Evolutionary conservation across 257 asterid species (phyloP).

Genomic region (Solanum ossicruentum): DNA sequence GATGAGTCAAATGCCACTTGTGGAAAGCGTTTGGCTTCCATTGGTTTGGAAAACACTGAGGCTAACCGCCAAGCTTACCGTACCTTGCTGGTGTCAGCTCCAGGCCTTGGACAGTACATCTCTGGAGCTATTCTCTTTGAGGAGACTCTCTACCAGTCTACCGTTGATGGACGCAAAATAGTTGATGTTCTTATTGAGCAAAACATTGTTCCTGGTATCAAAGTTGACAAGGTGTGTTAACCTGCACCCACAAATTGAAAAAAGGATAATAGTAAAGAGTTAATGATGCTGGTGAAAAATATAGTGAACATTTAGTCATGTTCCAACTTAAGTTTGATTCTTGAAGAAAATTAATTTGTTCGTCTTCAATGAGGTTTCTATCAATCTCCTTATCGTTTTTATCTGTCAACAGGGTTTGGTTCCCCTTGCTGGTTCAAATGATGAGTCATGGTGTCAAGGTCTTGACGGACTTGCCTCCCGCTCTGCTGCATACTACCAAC

Average conservation of each 20-base stretch:
- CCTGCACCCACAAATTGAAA: background rate
- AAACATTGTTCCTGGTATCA: constrained; percentile 83
- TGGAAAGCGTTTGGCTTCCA: constrained; percentile 80
- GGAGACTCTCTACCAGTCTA: constrained; percentile 87
- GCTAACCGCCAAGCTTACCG: constrained; percentile 89
- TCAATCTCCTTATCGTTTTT: background rate
- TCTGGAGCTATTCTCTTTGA: constrained; percentile 91
- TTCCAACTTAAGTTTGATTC: background rate
- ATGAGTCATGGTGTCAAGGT: constrained; percentile 97
- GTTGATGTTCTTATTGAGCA: constrained; percentile 76
- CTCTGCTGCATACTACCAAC: constrained; percentile 92
- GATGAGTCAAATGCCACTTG: constrained; percentile 93
- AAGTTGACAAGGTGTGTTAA: constrained; percentile 64
- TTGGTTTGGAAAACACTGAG: constrained; percentile 91
- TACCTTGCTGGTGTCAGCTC: constrained; percentile 62
- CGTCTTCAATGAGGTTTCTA: background rate
- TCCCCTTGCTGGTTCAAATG: constrained; percentile 83
- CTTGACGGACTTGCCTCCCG: constrained; percentile 99
- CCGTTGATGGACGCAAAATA: constrained; percentile 67
- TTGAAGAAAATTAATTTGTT: background rate
- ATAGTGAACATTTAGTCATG: background rate
- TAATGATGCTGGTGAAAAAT: background rate
- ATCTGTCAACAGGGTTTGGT: constrained; percentile 59
- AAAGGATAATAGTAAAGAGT: background rate
- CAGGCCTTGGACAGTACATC: constrained; percentile 74